These are phyloP conservation scores for Pachysandra terminalis DNA, from an alignment of 164 flowering plant genomes.

Conservation along the genomic window DNA sequence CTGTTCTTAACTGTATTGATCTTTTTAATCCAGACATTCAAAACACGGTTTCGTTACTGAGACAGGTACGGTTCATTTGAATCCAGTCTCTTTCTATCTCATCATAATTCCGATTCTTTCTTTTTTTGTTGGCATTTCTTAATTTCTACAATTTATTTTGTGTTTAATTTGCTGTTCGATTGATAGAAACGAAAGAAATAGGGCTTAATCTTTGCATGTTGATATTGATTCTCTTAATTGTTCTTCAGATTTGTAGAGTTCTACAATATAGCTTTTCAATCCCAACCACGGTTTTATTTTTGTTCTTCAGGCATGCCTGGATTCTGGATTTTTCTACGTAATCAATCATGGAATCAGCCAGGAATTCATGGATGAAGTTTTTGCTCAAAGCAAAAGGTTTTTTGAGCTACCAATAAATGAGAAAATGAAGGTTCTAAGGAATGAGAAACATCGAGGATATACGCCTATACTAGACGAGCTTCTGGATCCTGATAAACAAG, in stretches of 20 bases:
- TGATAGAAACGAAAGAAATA: no score
- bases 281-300: neutral
- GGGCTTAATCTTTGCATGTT: no score
- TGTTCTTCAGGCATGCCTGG: slow-evolving; percentile 70
- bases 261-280: no score
- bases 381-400: slow-evolving; percentile 64
- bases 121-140: slow-evolving; percentile 1
- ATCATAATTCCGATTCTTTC: neutral
- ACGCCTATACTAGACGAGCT: slow-evolving; percentile 77
- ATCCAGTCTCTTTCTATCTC: neutral
- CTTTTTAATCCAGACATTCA: slow-evolving; percentile 56
- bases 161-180: no score
- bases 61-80: slow-evolving; percentile 44
- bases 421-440: slow-evolving; percentile 82
- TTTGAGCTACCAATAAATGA: slow-evolving; percentile 51
- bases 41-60: slow-evolving; percentile 60
- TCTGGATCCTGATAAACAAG: slow-evolving; percentile 77
- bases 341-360: slow-evolving; percentile 84
- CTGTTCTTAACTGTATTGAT: slow-evolving; percentile 73
- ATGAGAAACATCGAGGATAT: slow-evolving; percentile 81
- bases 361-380: slow-evolving; percentile 86
- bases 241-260: no score
- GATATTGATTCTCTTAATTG: no score
- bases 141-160: neutral
- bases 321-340: slow-evolving; percentile 93